Evolutionary conservation across 2,329 filamentous ascomycete species (phyloP), one percentile per base, ranked within the genome.

Genomic region (Orbilia quercus): DNA sequence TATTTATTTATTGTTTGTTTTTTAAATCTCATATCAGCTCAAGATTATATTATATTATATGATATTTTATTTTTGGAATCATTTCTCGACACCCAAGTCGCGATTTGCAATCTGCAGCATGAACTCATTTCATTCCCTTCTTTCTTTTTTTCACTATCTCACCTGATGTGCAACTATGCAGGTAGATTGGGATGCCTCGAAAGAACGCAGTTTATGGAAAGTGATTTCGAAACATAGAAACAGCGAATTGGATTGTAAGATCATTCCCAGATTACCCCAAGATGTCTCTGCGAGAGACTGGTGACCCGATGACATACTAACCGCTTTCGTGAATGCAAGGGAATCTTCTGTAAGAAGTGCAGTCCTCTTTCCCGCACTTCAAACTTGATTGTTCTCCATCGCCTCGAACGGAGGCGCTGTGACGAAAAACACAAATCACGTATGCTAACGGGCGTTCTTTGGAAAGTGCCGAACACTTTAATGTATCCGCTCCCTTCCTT

Each of bases 151-250:
- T 47, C n/a, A 36, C 28, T 62, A 55, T 31, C 31, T 50, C 9
- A 48, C 34, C 28, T 18, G 59, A n/a, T 23, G 1, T 67, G 12
- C 77, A 78, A 31, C 75, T 62, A 28, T 74, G 78, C 77, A 96
- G 92, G 89, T 95, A 63, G 88, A 92, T 80, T 99, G 95, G 95
- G 89, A 93, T 81, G 85, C 89, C 0, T 84, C 85, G 20, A 98
- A 97, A 80, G 95, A 98, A 79, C 90, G 91, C 71, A 88, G 88
- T 7, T 82, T 99, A 14, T 99, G 95, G 95, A 91, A 91, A 80
- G 88, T 96, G 57, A 86, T 98, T 4, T 96, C 92, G 0, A 89
- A 89, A 74, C 88, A 91, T 1, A 91, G 92, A 79, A 90, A 88
- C 57, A 86, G 85, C 66, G 90, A 96, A 79, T 88, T 97, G 79